Evolutionary conservation across 2,329 filamentous ascomycete species (phyloP), one percentile per base, ranked within the genome.

Genomic region (Harringtonia lauricola): DNA sequence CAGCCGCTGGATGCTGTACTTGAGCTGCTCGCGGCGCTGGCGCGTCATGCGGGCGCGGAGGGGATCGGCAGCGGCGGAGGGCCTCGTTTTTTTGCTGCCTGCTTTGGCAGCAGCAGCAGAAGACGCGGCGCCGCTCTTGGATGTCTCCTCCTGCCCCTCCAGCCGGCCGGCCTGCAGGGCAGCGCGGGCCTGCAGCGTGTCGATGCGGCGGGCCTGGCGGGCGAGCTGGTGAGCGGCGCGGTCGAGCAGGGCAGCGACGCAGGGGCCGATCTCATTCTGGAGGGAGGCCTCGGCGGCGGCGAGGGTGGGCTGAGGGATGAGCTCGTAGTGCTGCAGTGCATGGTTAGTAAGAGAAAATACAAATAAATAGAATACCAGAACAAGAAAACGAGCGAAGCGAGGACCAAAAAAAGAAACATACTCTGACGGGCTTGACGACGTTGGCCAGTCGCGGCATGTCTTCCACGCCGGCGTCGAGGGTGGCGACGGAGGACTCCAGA

Each of bases 211-310:
- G 42, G 84, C 84, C 35, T 90, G 79, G 46, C 86, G 85, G 54
- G 89, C 86, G 33, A 94, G 74, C 56, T 94, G 83, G 49, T 81
- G 79, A 52, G 87, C 81, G n/a, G 88, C 86, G 52, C 88, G 81
- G 49, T 80, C 75, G 41, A 95, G 79, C 2, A 95, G 76, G 46
- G 79, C 76, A 26, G 81, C 70, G 50, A 94, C 84, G 60, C 87
- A 88, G 9, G 89, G 89, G n/a, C 83, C 81, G 53, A 95, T 92
- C 59, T 94, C 88, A 55, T 86, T 84, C 54, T 88, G 82, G 17
- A 95, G 77, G 5, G 86, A 81, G 52, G 85, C 72, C 63, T 95
- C 89, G 28, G 89, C 89, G 49, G 82, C 75, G 48, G 81, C 80
- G 36, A 95, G 77, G 41, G 85, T 85, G 13, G 83, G 78, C 59